Evolutionary conservation across 2,329 filamentous ascomycete species (phyloP), one percentile per base, ranked within the genome.

Genomic region (Parastagonospora avenae): DNA sequence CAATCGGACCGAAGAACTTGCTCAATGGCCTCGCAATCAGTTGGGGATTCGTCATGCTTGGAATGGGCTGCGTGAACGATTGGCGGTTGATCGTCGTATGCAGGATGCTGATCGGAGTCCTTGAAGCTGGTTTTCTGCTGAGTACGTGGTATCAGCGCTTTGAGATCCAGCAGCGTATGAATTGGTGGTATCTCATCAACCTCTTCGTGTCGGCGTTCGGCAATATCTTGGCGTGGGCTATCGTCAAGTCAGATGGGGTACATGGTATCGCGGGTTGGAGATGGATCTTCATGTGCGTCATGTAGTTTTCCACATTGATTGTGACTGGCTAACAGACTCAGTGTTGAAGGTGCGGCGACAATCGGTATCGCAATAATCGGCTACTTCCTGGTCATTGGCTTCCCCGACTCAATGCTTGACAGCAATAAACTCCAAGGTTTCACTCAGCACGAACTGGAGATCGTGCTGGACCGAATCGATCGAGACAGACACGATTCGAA

Each of bases 371-470:
- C 70, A 15, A 47, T 64, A 8, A 15, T 65, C 14, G 65, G 63
- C 4, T 70, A 61, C 50, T 74, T 73, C 47, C 65, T 75, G 38
- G 70, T 79, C 55, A 71, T 76, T n/a, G 74, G 76, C 41, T 76
- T 75, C 55, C 68, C 71, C 4, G 62, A 67, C 57, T 55, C 46
- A 8, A 58, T 55, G 58, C 63, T 64, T 4, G 49, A 57, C 15
- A 58, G 56, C 15, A 51, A 49, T n/a, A 46, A 57, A 11, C 42
- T 51, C n/a, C 50, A 57, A 44, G 52, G 46, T 44, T 67, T 70
- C 47, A 67, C 62, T 2, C 59, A 54, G 15, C 42, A 54, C 11
- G 70, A 72, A 32, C 56, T 65, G 29, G 56, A 68, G 54, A 41
- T 60, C 38, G 56, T 72, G 16, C 57, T 67, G 1, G 55, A 65